These are phyloP conservation scores for Tagetes patula DNA, from an alignment of 129 eudicot genomes.

Conservation along the genomic window DNA sequence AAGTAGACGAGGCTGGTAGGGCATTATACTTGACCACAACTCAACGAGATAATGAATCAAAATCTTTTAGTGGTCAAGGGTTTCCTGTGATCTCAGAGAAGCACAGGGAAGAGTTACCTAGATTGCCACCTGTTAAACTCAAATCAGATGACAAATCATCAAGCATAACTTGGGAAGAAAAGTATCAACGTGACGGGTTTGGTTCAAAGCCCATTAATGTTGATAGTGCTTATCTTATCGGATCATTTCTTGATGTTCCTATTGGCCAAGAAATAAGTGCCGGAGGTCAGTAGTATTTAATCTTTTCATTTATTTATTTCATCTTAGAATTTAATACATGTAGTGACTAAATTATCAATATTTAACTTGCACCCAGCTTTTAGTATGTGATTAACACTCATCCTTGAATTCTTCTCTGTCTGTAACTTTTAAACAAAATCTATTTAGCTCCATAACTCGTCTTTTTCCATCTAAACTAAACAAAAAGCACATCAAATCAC, in stretches of 20 bases:
- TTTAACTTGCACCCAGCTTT: background rate
- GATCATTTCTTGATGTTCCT: slow-evolving; percentile 94
- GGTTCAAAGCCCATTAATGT: slow-evolving; percentile 55
- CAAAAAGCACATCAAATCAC: background rate
- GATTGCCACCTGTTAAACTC: slow-evolving; percentile 85
- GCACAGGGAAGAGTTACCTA: slow-evolving; percentile 85
- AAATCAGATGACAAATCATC: slow-evolving; percentile 74
- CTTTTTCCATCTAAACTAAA: background rate
- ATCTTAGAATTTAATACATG: background rate
- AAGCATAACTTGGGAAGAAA: slow-evolving; percentile 78
- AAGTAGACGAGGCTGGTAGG: slow-evolving; percentile 73
- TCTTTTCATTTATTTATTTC: slow-evolving; percentile 13
- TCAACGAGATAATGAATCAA: slow-evolving; percentile 48
- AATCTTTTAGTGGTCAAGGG: slow-evolving; percentile 43
- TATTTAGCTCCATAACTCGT: background rate
- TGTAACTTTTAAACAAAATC: background rate
- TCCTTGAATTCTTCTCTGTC: background rate
- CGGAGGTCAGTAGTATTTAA: slow-evolving; percentile 58
- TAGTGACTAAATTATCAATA: slow-evolving; percentile 21
- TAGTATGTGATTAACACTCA: background rate
- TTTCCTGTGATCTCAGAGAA: slow-evolving; percentile 53
- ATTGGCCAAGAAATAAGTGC: slow-evolving; percentile 79
- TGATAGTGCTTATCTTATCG: slow-evolving; percentile 67
- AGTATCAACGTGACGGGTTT: slow-evolving; percentile 70
- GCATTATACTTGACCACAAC: slow-evolving; percentile 51